These are phyloP conservation scores for Drosera capensis DNA, from an alignment of 148 eudicot species.

Conservation along the genomic window DNA sequence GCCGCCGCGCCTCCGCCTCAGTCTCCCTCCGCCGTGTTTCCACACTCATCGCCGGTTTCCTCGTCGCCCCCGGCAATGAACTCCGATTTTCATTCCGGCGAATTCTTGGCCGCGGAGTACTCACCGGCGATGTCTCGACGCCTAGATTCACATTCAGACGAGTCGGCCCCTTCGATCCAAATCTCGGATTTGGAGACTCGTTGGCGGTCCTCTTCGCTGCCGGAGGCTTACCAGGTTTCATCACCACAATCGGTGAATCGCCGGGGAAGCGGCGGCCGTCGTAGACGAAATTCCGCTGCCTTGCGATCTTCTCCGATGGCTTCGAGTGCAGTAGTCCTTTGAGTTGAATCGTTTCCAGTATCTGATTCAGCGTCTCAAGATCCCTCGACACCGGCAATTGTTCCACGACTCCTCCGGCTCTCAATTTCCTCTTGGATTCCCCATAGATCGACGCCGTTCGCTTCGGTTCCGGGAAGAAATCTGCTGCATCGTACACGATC, in stretches of 20 bases:
- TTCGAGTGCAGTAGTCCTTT: slow-evolving; percentile 73
- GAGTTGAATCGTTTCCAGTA: slow-evolving; percentile 77
- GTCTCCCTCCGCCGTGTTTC: slow-evolving; percentile 34
- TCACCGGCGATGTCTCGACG: slow-evolving; percentile 18
- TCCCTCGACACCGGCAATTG: slow-evolving; percentile 58
- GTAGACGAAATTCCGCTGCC: slow-evolving; percentile 25
- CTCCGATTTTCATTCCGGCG: slow-evolving; percentile 29
- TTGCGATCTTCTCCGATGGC: slow-evolving; percentile 13
- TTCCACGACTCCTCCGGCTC: slow-evolving; percentile 68
- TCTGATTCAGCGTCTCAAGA: slow-evolving; percentile 68
- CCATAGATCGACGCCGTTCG: slow-evolving; percentile 29
- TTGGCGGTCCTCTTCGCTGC: slow-evolving; percentile 9
- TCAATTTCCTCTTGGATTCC: slow-evolving; percentile 55
- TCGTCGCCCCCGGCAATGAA: slow-evolving; percentile 28
- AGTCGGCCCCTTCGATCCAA: slow-evolving; percentile 6
- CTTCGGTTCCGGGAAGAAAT: slow-evolving; percentile 56
- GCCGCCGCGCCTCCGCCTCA: slow-evolving; percentile 17
- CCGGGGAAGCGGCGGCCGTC: slow-evolving; percentile 19
- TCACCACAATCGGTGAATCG: slow-evolving; percentile 47
- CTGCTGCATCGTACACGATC: slow-evolving; percentile 45
- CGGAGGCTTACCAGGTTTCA: slow-evolving; percentile 29
- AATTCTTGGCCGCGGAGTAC: slow-evolving; percentile 21
- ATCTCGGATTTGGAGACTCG: too few relatives aligned
- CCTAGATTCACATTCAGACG: slow-evolving; percentile 16
- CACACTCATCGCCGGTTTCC: slow-evolving; percentile 25